Base-by-base conservation (phyloP, 202 grass and related monocot species). In the Zizania palustris region DNA sequence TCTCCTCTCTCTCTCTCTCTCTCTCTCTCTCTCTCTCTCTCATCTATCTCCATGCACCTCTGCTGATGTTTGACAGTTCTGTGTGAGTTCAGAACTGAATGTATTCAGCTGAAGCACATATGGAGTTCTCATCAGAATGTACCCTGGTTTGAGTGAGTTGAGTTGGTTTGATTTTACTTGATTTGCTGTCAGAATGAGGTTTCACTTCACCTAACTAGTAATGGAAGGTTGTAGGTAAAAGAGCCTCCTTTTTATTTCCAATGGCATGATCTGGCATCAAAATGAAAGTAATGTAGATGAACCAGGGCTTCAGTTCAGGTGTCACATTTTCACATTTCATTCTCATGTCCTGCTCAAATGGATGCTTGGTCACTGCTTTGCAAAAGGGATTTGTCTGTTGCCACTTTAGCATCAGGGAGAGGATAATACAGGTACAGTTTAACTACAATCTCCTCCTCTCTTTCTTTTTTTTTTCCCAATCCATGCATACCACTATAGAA, bases 141-240 rank as follows among this genome's bases (percentile, higher is more conserved):
- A 2, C 40, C 11, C 11, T 14, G 14, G 9, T 34, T 22, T 44
- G 28, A 63, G n/a, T n/a, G n/a, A n/a, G n/a, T n/a, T n/a, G n/a
- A n/a, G n/a, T n/a, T n/a, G n/a, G n/a, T 9, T 6, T 20, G 14
- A 15, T 34, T 22, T 44, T 15, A 63, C 7, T 6, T 20, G 6
- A 55, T 21, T 37, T 35, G 1, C 58, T 66, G 14, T 34, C 36
- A 54, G 42, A 36, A 22, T 63, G 55, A 59, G 34, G 56, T 40
- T 44, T 78, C 9, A 78, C 63, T 44, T 78, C 9, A 78, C 63
- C 19, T 40, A 49, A 49, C 15, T 35, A 19, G 21, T 66, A 62
- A 78, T 60, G 78, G 33, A 54, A 39, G 9, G 65, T 59, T 59
- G 59, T 18, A 40, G 65, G 68, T 66, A 49, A 77, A 82, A 72